Percentiles rank a stretch among this genome's conserved stretches.
Evolutionary conservation across 1,284 basidiomycete species (phyloP).

Genomic region (Ganoderma lingzhi): DNA sequence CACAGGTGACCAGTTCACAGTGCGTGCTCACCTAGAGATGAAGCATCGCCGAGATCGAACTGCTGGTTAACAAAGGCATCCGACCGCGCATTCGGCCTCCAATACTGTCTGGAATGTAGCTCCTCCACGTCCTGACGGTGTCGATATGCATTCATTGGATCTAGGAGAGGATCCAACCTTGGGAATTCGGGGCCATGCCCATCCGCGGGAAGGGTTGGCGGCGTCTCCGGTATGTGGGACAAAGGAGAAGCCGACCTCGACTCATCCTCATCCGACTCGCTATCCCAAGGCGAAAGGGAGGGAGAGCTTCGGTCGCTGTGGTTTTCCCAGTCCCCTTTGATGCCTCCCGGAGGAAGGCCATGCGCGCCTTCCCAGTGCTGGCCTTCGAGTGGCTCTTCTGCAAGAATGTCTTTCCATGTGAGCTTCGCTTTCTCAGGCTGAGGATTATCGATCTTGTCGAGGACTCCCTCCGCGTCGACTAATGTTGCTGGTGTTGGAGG

Average conservation of each 20-base stretch:
- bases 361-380: slow-evolving; percentile 79
- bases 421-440: slow-evolving; percentile 49
- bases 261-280: slow-evolving; percentile 51
- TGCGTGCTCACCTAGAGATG: slow-evolving; percentile 63
- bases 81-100: slow-evolving; percentile 67
- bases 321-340: slow-evolving; percentile 51
- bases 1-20: background rate
- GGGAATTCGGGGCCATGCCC: background rate
- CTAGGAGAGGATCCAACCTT: slow-evolving; percentile 4
- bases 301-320: slow-evolving; percentile 54
- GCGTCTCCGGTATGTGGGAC: slow-evolving; percentile 50
- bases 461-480: slow-evolving; percentile 56
- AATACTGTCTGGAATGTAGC: slow-evolving; percentile 70
- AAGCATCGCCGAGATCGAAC: slow-evolving; percentile 72
- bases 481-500: slow-evolving; percentile 58
- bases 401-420: slow-evolving; percentile 79
- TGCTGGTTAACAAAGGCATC: slow-evolving; percentile 49
- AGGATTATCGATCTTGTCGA: slow-evolving; percentile 57
- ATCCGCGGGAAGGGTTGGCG: slow-evolving; percentile 14
- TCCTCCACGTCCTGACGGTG: slow-evolving; percentile 63
- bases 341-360: slow-evolving; percentile 52
- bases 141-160: slow-evolving; percentile 40
- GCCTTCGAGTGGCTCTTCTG: slow-evolving; percentile 80
- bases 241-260: slow-evolving; percentile 56
- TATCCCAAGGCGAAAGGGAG: slow-evolving; percentile 57